Percentiles rank a stretch among this genome's conserved stretches.
These are phyloP conservation scores for Musa balbisiana DNA, from an alignment of 202 grass and related monocot species.

Conservation along the genomic window DNA sequence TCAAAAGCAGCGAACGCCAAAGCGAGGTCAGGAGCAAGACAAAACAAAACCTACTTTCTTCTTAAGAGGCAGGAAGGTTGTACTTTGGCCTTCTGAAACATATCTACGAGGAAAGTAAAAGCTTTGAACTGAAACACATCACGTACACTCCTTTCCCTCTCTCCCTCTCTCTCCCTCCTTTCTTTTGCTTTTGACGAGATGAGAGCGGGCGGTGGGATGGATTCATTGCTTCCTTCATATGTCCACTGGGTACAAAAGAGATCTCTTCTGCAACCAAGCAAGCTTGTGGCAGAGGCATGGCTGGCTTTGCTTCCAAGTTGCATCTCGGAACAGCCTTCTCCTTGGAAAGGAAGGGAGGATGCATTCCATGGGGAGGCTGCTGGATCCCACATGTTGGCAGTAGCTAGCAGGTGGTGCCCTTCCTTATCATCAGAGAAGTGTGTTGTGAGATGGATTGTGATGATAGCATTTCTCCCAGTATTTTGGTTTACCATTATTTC, in stretches of 20 bases:
- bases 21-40: not conserved
- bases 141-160: not conserved
- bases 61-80: not conserved
- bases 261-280: not conserved
- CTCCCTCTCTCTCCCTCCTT: not conserved
- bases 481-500: not conserved
- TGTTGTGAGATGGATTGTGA: not conserved
- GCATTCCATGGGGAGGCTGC: not conserved
- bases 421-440: not conserved
- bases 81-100: not conserved
- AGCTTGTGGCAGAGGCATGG: not conserved
- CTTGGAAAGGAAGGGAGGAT: not conserved
- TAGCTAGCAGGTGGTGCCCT: not conserved
- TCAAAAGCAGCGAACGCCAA: not conserved
- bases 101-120: constrained; percentile 4
- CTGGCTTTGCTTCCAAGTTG: not conserved
- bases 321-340: not conserved
- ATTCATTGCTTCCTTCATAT: not conserved
- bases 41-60: not conserved
- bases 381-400: not conserved
- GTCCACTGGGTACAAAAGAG: not conserved
- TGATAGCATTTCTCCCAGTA: not conserved
- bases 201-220: not conserved
- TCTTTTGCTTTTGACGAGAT: not conserved
- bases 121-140: not conserved